Evolutionary conservation across 192 early-diverging fungal genomes (phyloP).

Genomic region (Linderina pennispora): DNA sequence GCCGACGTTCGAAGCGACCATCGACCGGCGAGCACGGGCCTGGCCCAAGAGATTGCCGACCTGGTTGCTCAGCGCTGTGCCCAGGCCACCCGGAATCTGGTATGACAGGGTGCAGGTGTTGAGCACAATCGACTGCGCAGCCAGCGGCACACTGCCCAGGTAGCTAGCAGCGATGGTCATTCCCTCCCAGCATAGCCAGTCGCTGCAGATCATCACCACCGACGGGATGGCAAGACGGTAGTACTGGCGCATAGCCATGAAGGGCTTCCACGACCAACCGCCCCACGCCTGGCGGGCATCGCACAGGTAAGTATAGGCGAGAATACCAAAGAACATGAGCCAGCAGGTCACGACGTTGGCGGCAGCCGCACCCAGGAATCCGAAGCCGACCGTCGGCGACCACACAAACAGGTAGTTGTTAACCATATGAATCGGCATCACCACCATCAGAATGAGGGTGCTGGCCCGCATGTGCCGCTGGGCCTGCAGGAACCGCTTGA

Average conservation of each 20-base stretch:
- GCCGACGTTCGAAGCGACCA: neutral
- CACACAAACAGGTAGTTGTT: slow-evolving; percentile 76
- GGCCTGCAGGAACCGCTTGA: slow-evolving; percentile 72
- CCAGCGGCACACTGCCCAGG: slow-evolving; percentile 37
- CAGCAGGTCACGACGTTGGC: slow-evolving; percentile 66
- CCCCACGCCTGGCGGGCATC: slow-evolving; percentile 58
- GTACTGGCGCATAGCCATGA: slow-evolving; percentile 28
- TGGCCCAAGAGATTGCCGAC: slow-evolving; percentile 38
- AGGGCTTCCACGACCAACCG: slow-evolving; percentile 43
- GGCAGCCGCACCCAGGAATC: slow-evolving; percentile 76
- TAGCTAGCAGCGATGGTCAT: slow-evolving; percentile 30
- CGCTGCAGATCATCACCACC: slow-evolving; percentile 59
- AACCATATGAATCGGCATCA: slow-evolving; percentile 61
- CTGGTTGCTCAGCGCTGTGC: slow-evolving; percentile 36
- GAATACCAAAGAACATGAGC: slow-evolving; percentile 54
- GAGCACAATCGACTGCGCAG: slow-evolving; percentile 44
- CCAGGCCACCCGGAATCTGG: slow-evolving; percentile 39
- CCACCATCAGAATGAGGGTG: slow-evolving; percentile 61
- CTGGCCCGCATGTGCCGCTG: slow-evolving; percentile 83
- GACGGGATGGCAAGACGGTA: slow-evolving; percentile 56
- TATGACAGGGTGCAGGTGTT: slow-evolving; percentile 39
- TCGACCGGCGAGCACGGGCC: slow-evolving; percentile 1
- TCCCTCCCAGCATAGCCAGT: slow-evolving; percentile 47
- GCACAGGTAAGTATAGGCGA: slow-evolving; percentile 54
- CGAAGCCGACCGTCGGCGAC: slow-evolving; percentile 52